Percentiles rank a stretch among this genome's conserved stretches.
phyloP scores from a whole-genome alignment of 306 rosid species.

The Lathyrus oleraceus region DNA sequence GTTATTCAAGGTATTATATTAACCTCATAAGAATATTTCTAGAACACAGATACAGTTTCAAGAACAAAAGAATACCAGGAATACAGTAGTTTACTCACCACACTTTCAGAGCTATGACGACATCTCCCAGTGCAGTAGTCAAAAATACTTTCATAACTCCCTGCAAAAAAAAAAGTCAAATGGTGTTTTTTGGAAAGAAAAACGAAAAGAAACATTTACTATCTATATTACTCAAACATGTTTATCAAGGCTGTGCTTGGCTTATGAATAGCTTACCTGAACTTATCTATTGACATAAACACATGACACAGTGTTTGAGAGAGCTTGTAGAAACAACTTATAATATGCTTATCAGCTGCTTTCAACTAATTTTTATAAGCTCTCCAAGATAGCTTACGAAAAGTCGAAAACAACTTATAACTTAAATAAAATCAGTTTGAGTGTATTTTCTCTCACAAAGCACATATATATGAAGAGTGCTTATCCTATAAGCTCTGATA shows the following conservation, averaged over 20 bases:
- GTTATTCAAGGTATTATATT: constrained; percentile 19
- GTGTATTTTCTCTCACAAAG: too few species aligned
- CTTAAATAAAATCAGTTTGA: too few species aligned
- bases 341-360: background rate
- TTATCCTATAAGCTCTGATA: too few species aligned
- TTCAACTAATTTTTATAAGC: background rate
- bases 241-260: constrained; percentile 2
- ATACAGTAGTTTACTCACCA: constrained; percentile 55
- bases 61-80: constrained; percentile 17
- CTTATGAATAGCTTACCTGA: background rate
- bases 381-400: background rate
- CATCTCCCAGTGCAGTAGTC: constrained; percentile 90
- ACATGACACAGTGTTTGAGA: background rate
- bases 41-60: constrained; percentile 23
- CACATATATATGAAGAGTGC: too few species aligned
- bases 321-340: background rate
- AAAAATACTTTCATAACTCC: constrained; percentile 71
- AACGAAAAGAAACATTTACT: background rate
- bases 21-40: background rate
- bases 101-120: constrained; percentile 97
- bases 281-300: background rate
- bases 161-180: constrained; percentile 47
- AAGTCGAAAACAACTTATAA: too few species aligned
- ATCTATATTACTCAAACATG: background rate
- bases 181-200: background rate